Evolutionary conservation across 805 yeast species (phyloP).

Genomic region (Wickerhamomyces bovis): DNA sequence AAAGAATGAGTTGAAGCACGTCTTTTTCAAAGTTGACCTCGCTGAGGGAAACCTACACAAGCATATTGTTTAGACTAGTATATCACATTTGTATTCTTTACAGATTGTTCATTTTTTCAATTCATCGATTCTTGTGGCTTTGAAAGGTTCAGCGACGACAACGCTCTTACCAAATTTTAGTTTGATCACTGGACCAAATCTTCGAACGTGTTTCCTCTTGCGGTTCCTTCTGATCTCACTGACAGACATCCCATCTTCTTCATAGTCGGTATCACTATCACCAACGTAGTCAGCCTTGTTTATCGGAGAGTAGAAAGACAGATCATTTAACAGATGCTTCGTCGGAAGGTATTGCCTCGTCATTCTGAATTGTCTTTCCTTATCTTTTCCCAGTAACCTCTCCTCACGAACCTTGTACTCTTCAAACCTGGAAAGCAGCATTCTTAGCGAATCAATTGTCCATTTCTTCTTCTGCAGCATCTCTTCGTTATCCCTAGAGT

Average conservation of each 20-base stretch:
- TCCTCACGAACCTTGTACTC: slow-evolving; percentile 21
- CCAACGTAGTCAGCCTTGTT: slow-evolving; percentile 19
- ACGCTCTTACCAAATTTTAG: slow-evolving; percentile 17
- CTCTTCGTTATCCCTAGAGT: slow-evolving; percentile 42
- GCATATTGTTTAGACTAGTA: slow-evolving; percentile 1
- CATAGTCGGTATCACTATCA: slow-evolving; percentile 25
- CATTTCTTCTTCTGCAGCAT: slow-evolving; percentile 42
- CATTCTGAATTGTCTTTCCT: slow-evolving; percentile 1
- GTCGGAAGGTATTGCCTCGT: neutral
- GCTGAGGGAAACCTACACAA: slow-evolving; percentile 5
- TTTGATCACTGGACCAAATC: slow-evolving; percentile 22
- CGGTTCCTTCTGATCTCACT: slow-evolving; percentile 16
- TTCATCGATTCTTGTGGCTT: slow-evolving; percentile 16
- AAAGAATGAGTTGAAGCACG: slow-evolving; percentile 2
- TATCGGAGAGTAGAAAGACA: slow-evolving; percentile 15
- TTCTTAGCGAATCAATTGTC: slow-evolving; percentile 42
- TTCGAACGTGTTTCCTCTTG: slow-evolving; percentile 2
- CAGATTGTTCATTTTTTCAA: neutral
- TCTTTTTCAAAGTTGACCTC: slow-evolving; percentile 1
- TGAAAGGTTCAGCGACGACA: slow-evolving; percentile 23
- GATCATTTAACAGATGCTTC: slow-evolving; percentile 5
- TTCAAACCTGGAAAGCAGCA: slow-evolving; percentile 15
- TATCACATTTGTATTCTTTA: neutral
- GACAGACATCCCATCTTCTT: slow-evolving; percentile 15
- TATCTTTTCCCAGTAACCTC: slow-evolving; percentile 13